Evolutionary conservation across 495 filamentous ascomycete species (phyloP).

Genomic region (Bacidia gigantensis): DNA sequence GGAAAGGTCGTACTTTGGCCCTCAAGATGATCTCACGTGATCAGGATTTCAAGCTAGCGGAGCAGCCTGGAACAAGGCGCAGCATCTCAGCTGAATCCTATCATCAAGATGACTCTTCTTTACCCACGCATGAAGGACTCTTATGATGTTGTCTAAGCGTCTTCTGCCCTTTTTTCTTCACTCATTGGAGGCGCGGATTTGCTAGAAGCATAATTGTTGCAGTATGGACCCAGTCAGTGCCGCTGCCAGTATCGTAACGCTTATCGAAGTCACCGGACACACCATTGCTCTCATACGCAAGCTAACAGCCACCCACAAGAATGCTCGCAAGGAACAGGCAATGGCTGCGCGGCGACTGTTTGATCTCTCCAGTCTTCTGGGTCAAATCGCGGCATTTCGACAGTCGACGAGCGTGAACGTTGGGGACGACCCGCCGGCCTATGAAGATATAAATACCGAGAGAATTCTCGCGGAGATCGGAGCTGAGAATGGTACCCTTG

Average conservation of each 20-base stretch:
- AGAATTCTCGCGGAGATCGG: neutral
- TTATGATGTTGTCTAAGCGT: too few relatives aligned
- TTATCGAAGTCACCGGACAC: neutral
- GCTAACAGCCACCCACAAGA: neutral
- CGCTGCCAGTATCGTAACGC: neutral
- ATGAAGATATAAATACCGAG: neutral
- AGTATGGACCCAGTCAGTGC: neutral
- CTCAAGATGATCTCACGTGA: too few relatives aligned
- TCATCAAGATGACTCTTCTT: too few relatives aligned
- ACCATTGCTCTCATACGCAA: neutral
- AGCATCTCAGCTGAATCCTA: too few relatives aligned
- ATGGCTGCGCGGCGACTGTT: neutral
- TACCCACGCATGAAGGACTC: too few relatives aligned
- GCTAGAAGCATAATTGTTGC: too few relatives aligned
- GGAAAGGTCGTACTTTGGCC: too few relatives aligned
- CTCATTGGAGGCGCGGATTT: too few relatives aligned
- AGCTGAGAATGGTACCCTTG: neutral
- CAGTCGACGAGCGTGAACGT: neutral
- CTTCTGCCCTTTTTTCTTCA: too few relatives aligned
- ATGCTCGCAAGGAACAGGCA: neutral
- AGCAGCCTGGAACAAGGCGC: too few relatives aligned
- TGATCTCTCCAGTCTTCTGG: neutral
- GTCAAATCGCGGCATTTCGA: neutral
- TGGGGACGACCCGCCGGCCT: neutral
- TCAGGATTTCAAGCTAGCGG: too few relatives aligned